Evolutionary conservation across 2,329 filamentous ascomycete genomes (phyloP).

Genomic region (Botrytis fragariae): DNA sequence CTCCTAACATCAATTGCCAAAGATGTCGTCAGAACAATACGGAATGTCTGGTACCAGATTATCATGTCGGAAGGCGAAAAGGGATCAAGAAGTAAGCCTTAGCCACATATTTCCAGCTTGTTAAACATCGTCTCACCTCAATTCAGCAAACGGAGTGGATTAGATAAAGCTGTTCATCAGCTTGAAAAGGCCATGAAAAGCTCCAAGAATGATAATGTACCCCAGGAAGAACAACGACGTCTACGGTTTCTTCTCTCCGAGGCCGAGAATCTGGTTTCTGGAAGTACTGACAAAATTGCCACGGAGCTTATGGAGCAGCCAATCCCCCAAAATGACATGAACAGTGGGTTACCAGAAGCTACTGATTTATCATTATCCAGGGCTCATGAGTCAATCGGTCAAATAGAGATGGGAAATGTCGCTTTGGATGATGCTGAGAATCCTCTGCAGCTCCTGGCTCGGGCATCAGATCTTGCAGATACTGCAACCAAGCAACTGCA

Average conservation of each 20-base stretch:
- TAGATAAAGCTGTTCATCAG: conserved; percentile 72
- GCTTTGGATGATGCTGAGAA: conserved; percentile 73
- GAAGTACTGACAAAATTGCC: conserved; percentile 28
- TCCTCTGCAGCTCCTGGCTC: conserved; percentile 68
- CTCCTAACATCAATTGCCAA: conserved; percentile 54
- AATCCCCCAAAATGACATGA: neutral
- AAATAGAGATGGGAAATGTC: conserved; percentile 48
- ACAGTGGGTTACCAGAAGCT: neutral
- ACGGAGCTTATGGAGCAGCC: neutral
- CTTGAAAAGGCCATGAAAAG: conserved; percentile 67
- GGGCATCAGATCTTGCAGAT: conserved; percentile 61
- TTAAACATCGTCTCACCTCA: neutral
- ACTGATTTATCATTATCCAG: neutral
- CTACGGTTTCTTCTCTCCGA: conserved; percentile 51
- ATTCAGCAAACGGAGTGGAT: conserved; percentile 65
- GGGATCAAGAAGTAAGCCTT: conserved; percentile 68
- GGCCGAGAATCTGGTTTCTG: conserved; percentile 44
- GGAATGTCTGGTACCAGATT: conserved; percentile 68
- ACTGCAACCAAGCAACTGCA: conserved; percentile 21
- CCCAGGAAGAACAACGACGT: conserved; percentile 45
- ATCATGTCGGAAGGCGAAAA: conserved; percentile 70
- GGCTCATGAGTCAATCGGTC: neutral
- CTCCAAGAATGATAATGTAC: conserved; percentile 44
- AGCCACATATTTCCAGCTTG: neutral
- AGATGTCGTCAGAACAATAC: conserved; percentile 56